Conservation (phyloP, 2,329 filamentous ascomycete species). For the Aplosporella prunicola region DNA sequence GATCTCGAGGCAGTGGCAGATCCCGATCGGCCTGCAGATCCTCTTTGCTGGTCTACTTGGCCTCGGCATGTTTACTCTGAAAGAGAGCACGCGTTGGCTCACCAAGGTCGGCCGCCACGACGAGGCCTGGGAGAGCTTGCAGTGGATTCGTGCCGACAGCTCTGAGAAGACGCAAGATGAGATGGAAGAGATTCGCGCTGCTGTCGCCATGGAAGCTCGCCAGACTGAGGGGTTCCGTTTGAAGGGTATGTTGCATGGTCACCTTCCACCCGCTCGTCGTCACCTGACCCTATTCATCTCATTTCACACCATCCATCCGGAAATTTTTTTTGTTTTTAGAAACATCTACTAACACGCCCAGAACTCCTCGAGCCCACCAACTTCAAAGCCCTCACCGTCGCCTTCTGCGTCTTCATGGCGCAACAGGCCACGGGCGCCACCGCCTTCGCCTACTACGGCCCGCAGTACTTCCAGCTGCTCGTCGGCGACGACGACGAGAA, state of each 20-base stretch:
- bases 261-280: neutral
- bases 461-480: conserved; percentile 46
- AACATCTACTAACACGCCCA: conserved; percentile 2
- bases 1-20: conserved; percentile 44
- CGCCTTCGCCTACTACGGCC: conserved; percentile 46
- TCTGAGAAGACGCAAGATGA: conserved; percentile 31
- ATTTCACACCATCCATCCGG: neutral
- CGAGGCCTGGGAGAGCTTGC: conserved; percentile 44
- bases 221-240: conserved; percentile 37
- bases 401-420: conserved; percentile 40
- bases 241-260: conserved; percentile 12
- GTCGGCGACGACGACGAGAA: conserved; percentile 36
- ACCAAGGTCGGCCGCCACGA: conserved; percentile 54
- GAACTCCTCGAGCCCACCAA: conserved; percentile 41
- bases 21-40: conserved; percentile 40
- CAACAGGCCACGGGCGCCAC: conserved; percentile 48
- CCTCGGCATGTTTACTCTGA: conserved; percentile 20
- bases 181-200: conserved; percentile 42
- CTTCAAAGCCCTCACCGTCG: conserved; percentile 35
- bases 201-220: conserved; percentile 37
- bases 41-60: conserved; percentile 23
- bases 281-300: no score
- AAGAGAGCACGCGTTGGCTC: conserved; percentile 53
- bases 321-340: no score
- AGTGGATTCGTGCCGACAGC: conserved; percentile 42